phyloP scores from a whole-genome alignment of 495 filamentous ascomycete species.

The Oidiodendron maius region DNA sequence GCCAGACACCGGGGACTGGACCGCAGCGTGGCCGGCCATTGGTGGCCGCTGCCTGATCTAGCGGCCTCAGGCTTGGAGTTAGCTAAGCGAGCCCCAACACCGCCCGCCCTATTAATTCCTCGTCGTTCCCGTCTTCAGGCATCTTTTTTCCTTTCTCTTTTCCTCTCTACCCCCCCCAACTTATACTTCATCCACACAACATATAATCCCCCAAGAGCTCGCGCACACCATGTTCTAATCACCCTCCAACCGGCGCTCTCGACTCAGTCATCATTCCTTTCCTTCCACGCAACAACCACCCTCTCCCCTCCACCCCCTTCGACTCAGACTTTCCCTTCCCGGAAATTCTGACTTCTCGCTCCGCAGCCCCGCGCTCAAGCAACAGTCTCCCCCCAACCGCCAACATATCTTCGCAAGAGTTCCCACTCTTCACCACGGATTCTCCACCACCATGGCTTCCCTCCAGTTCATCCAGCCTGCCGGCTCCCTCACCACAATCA shows the following conservation, averaged over 20 bases:
- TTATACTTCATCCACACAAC: constrained; percentile 20
- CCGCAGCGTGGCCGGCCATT: no score
- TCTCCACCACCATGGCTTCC: constrained; percentile 51
- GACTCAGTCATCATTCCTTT: constrained; percentile 39
- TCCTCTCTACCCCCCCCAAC: constrained; percentile 9
- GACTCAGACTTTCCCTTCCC: constrained; percentile 43
- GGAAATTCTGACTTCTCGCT: constrained; percentile 48
- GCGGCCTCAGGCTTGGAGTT: no score
- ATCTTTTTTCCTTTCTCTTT: constrained; percentile 13
- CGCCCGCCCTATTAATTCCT: neutral
- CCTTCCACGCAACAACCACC: constrained; percentile 35
- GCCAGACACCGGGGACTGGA: no score
- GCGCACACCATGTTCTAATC: constrained; percentile 33
- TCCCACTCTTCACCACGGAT: constrained; percentile 55
- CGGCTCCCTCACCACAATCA: constrained; percentile 48
- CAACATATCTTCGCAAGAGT: constrained; percentile 47
- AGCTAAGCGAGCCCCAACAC: no score
- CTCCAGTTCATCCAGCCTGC: constrained; percentile 53
- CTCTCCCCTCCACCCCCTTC: constrained; percentile 52
- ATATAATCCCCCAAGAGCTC: constrained; percentile 18
- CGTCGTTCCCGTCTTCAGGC: constrained; percentile 3
- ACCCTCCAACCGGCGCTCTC: constrained; percentile 17
- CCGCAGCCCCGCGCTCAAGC: constrained; percentile 42
- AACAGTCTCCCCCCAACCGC: constrained; percentile 34
- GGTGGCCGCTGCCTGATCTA: no score